Base-by-base conservation (phyloP, 805 yeast genomes). In the Suhomyces tanzawaensis region DNA sequence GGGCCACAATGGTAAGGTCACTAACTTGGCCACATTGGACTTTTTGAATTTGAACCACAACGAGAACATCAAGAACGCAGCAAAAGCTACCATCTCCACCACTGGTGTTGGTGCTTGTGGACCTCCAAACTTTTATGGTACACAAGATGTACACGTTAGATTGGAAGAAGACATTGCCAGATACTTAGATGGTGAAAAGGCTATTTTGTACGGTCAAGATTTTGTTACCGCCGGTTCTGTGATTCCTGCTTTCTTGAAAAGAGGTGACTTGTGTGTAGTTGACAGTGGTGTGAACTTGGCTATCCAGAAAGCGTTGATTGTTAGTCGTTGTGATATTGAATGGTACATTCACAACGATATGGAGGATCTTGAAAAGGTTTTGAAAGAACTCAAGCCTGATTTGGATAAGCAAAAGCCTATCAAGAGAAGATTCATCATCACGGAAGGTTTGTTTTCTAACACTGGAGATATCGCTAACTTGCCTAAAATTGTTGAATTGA, bases 71-170 rank as follows among this genome's bases (percentile, higher is more conserved):
- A 66, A 67, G 36, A 59, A 69, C 15, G 74, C 69, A 9, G 88
- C 89, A 4, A 72, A 76, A 36, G 58, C 67, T 21, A 71, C 79
- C 16, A 79, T 93, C 44, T 69, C 70, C 32, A 70, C 71, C 41
- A 79, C 84, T 42, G 99, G 99, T 57, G 97, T 93, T 36, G 99
- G 99, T 47, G 91, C 97, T 1, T 93, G 99, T 70, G 96, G 98
- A 28, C 98, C 99, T 4, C 95, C 97, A 29, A 95, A 95, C 40
- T 93, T 93, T 54, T 93, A 90, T 60, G 99, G 99, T 44, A 85
- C 89, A 43, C 96, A 89, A 62, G 96, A 89, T 57, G 88, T 82
- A 30, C 99, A 93, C 57, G 81, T 80, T 39, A 74, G 82, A 51
- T 71, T 86, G 40, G 95, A 89, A 58, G 79, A 79, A 51, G 84